phyloP scores from a whole-genome alignment of 1,284 basidiomycete species.

The Waitea zeae region DNA sequence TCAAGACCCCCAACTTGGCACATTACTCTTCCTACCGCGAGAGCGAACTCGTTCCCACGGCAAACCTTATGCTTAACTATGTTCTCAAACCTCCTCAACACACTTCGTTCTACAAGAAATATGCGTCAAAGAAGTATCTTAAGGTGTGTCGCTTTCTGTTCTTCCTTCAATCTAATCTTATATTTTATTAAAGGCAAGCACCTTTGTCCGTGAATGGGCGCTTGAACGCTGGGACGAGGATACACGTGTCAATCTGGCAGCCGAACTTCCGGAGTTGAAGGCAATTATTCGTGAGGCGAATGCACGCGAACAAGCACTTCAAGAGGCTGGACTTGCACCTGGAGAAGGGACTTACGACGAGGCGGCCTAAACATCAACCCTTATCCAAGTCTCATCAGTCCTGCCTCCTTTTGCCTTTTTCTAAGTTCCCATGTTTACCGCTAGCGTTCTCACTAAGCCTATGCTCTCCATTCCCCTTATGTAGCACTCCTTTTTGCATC shows the following conservation, averaged over 20 bases:
- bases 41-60: conserved; percentile 69
- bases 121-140: conserved; percentile 71
- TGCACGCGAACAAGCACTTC: conserved; percentile 13
- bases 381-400: no score
- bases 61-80: conserved; percentile 90
- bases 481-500: no score
- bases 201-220: conserved; percentile 47
- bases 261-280: conserved; percentile 36
- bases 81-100: conserved; percentile 60
- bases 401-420: no score
- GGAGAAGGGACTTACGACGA: no score
- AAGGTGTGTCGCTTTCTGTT: conserved; percentile 30
- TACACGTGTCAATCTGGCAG: conserved; percentile 28
- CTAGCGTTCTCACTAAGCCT: no score
- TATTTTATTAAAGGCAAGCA: conserved; percentile 26
- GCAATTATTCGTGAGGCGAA: conserved; percentile 24
- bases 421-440: no score
- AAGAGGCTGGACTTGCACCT: no score
- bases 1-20: conserved; percentile 69
- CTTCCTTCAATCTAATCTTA: conserved; percentile 4
- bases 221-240: conserved; percentile 40
- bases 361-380: no score
- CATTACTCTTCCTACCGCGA: conserved; percentile 90
- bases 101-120: conserved; percentile 71
- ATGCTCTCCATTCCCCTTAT: no score